Evolutionary conservation across 768 basidiomycete genomes (phyloP).

Genomic region (Dictyophora rubrovolvata): DNA sequence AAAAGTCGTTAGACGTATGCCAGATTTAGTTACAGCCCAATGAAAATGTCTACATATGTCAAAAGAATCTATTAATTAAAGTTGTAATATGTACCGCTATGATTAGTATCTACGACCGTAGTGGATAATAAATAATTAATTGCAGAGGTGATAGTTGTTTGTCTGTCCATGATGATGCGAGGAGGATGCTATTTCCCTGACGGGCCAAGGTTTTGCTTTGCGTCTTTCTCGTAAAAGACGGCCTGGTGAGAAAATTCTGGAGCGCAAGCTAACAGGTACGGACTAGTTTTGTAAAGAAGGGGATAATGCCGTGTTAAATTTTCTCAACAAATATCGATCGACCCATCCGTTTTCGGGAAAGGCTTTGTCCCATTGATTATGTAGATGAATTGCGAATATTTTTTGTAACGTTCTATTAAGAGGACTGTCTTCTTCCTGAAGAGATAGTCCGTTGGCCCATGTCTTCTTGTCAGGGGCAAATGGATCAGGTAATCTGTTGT

Average conservation of each 20-base stretch:
- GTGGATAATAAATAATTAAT: too few relatives aligned
- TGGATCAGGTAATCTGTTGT: conserved; percentile 90
- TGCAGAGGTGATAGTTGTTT: too few relatives aligned
- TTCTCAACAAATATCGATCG: conserved; percentile 58
- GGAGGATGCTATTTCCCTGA: too few relatives aligned
- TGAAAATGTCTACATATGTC: too few relatives aligned
- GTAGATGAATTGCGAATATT: conserved; percentile 84
- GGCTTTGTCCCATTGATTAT: conserved; percentile 90
- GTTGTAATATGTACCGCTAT: too few relatives aligned
- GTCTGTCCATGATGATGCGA: too few relatives aligned
- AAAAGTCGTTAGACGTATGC: conserved; percentile 86
- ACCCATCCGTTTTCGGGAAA: conserved; percentile 87
- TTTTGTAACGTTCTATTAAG: conserved; percentile 49
- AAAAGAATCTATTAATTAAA: too few relatives aligned
- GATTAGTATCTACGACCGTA: too few relatives aligned
- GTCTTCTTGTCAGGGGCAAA: conserved; percentile 49
- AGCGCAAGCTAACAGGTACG: too few relatives aligned
- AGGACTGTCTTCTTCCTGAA: conserved; percentile 52
- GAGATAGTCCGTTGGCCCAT: conserved; percentile 60
- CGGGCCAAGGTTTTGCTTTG: too few relatives aligned
- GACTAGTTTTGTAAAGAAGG: not conserved
- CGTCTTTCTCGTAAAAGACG: too few relatives aligned
- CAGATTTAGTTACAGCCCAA: conserved; percentile 35
- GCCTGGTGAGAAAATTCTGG: too few relatives aligned
- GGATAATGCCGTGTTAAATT: conserved; percentile 41